Evolutionary conservation across 768 basidiomycete species (phyloP).

Genomic region (Leccinum subgranulosum): DNA sequence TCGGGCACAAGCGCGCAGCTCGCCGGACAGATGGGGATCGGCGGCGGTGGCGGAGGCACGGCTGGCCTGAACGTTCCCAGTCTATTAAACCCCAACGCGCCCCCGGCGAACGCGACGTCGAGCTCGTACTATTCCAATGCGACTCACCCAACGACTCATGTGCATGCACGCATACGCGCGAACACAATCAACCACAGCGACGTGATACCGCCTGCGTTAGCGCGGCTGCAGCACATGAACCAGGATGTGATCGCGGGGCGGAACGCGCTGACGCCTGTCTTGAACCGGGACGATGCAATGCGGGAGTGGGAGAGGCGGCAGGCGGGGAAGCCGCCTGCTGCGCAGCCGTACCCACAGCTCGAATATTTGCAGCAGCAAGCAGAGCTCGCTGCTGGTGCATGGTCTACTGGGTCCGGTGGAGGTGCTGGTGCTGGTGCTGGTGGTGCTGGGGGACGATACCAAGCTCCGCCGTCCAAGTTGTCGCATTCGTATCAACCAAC

Average conservation of each 20-base stretch:
- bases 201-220: conserved; percentile 90
- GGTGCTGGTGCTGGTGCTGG: conserved; percentile 15
- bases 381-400: conserved; percentile 65
- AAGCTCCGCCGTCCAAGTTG: conserved; percentile 30
- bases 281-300: conserved; percentile 93
- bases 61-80: conserved; percentile 19
- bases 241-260: conserved; percentile 69
- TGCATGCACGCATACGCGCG: conserved; percentile 66
- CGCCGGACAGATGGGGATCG: conserved; percentile 15
- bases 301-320: conserved; percentile 95
- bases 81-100: conserved; percentile 44
- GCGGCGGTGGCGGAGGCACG: conserved; percentile 5
- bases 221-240: conserved; percentile 85
- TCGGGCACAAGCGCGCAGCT: conserved; percentile 19
- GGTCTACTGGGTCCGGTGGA: conserved; percentile 41
- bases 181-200: conserved; percentile 91
- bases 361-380: conserved; percentile 94
- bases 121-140: conserved; percentile 61
- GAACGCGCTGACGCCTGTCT: conserved; percentile 86
- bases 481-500: conserved; percentile 47
- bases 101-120: conserved; percentile 36
- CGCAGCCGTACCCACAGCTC: conserved; percentile 83
- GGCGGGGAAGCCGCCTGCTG: conserved; percentile 64
- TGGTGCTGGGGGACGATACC: conserved; percentile 42
- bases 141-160: conserved; percentile 10